phyloP scores from a whole-genome alignment of 2,329 filamentous ascomycete species.

The Harringtonia aguacate region DNA sequence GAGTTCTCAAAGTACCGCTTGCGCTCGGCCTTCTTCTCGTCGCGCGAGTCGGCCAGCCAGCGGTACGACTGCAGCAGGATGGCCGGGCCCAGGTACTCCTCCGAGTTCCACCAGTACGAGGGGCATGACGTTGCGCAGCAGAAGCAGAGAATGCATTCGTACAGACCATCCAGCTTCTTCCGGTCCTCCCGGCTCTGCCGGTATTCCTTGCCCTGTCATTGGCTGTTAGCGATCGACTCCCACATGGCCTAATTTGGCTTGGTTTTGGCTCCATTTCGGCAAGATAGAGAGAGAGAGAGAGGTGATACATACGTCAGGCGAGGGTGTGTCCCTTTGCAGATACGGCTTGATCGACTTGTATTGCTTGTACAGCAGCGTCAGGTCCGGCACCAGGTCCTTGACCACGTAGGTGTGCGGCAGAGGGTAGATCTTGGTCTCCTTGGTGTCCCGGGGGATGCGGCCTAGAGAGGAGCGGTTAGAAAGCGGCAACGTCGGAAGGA shows the following conservation, averaged over 20 bases:
- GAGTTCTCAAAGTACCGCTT: conserved; percentile 92
- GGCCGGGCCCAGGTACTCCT: conserved; percentile 95
- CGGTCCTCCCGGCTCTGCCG: conserved; percentile 86
- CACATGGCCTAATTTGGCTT: no score
- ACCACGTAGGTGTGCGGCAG: conserved; percentile 98
- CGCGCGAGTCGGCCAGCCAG: conserved; percentile 91
- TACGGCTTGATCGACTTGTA: conserved; percentile 99
- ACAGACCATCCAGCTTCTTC: conserved; percentile 92
- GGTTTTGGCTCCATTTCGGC: no score
- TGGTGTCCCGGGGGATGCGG: conserved; percentile 80
- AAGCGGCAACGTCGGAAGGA: no score
- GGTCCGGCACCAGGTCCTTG: conserved; percentile 95
- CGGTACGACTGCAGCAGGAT: conserved; percentile 96
- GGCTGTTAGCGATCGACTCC: background rate
- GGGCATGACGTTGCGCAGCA: conserved; percentile 99
- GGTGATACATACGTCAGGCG: conserved; percentile 61
- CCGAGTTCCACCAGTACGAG: conserved; percentile 99
- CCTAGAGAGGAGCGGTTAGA: conserved; percentile 40
- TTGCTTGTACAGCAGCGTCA: conserved; percentile 99
- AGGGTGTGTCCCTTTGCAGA: conserved; percentile 78
- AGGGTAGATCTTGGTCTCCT: conserved; percentile 91
- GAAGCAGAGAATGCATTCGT: conserved; percentile 98
- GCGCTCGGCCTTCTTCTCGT: conserved; percentile 79
- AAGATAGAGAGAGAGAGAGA: background rate
- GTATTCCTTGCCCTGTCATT: conserved; percentile 71